Conservation (phyloP, 2,329 filamentous ascomycete genomes). For the Arachnomyces sp. region DNA sequence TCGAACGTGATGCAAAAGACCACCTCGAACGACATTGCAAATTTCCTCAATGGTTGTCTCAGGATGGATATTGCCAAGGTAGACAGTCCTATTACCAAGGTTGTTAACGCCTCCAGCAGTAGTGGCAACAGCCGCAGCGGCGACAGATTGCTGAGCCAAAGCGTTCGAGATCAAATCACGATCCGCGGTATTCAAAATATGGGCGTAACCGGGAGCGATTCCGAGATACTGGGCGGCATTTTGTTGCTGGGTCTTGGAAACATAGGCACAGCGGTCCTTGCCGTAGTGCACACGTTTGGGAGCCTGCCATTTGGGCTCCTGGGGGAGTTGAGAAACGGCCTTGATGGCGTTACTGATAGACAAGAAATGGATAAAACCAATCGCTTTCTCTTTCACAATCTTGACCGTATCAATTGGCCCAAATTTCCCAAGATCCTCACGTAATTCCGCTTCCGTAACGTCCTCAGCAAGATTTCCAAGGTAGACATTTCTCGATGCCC, state of each 20-base stretch:
- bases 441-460: constrained; percentile 80
- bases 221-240: constrained; percentile 97
- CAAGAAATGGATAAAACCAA: constrained; percentile 94
- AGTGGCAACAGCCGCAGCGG: constrained; percentile 90
- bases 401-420: constrained; percentile 96
- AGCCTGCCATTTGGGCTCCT: constrained; percentile 93
- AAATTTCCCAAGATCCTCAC: constrained; percentile 92
- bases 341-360: constrained; percentile 98
- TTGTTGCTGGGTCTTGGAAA: constrained; percentile 98
- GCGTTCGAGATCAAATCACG: constrained; percentile 95
- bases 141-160: constrained; percentile 93
- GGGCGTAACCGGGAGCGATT: constrained; percentile 91
- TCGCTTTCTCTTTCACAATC: constrained; percentile 94
- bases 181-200: constrained; percentile 92
- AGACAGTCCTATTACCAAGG: constrained; percentile 93
- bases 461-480: constrained; percentile 89
- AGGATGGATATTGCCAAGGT: constrained; percentile 96
- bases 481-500: constrained; percentile 94
- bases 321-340: constrained; percentile 89
- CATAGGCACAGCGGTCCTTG: constrained; percentile 96
- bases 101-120: constrained; percentile 96
- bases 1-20: constrained; percentile 92
- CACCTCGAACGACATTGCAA: constrained; percentile 95
- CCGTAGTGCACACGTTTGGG: constrained; percentile 96
- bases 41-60: constrained; percentile 99